Conservation (phyloP, 108 stramenopile genomes). For the Conticribra guillardii region DNA sequence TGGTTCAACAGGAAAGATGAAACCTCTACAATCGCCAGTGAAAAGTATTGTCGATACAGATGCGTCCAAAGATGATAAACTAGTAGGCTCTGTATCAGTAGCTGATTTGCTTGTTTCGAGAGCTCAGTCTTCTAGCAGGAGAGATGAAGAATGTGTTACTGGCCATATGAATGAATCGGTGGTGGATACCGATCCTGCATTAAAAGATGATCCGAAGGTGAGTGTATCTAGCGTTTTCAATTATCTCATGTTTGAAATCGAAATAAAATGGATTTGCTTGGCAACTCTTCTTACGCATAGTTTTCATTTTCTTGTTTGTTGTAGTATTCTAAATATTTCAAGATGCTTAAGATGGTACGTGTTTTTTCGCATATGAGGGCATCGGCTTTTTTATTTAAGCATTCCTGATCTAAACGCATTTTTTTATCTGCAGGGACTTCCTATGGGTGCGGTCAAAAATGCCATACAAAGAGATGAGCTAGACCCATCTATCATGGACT, state of each 20-base stretch:
- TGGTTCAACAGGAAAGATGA: too few relatives aligned
- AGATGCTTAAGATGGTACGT: conserved; percentile 66
- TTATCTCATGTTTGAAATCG: background rate
- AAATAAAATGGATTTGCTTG: too few relatives aligned
- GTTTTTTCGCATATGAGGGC: background rate
- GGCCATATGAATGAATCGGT: too few relatives aligned
- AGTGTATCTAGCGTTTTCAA: background rate
- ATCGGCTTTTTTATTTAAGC: background rate
- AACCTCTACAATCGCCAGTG: too few relatives aligned
- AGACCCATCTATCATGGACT: conserved; percentile 63
- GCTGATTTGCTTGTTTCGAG: too few relatives aligned
- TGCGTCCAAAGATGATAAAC: too few relatives aligned
- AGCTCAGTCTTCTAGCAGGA: too few relatives aligned
- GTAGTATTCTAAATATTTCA: conserved; percentile 70
- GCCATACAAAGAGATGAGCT: conserved; percentile 70
- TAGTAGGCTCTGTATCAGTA: too few relatives aligned
- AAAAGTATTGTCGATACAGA: too few relatives aligned
- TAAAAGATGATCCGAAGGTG: conserved; percentile 34
- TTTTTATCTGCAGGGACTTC: conserved; percentile 43
- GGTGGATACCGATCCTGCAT: conserved; percentile 22
- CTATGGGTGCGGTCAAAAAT: conserved; percentile 71
- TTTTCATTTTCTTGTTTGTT: background rate
- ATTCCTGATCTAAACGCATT: background rate
- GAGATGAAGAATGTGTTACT: too few relatives aligned
- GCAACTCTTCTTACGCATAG: background rate